Evolutionary conservation across 306 rosid genomes (phyloP).

Genomic region (Styphnolobium japonicum): DNA sequence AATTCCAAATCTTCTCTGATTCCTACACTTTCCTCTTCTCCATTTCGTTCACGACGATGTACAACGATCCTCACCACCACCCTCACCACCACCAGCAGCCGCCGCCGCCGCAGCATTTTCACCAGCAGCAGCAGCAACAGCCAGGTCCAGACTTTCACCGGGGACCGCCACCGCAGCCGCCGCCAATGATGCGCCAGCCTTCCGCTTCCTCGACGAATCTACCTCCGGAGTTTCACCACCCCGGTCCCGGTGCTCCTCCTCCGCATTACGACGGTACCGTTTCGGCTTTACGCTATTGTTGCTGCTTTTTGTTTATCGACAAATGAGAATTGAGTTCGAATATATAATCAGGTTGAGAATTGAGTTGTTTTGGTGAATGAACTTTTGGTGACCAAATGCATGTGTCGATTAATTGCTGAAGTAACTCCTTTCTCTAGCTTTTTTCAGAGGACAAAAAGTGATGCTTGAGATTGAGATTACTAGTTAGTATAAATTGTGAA

Average conservation of each 20-base stretch:
- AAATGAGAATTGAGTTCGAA: background rate
- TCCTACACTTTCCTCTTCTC: background rate
- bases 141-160: conserved; percentile 76
- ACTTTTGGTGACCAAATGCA: too few relatives aligned
- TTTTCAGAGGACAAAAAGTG: too few relatives aligned
- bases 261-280: conserved; percentile 70
- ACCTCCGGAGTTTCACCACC: conserved; percentile 68
- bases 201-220: conserved; percentile 81
- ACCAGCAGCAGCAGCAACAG: conserved; percentile 37
- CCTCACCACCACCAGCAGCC: conserved; percentile 40
- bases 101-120: conserved; percentile 41
- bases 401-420: too few relatives aligned
- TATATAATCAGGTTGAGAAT: too few relatives aligned
- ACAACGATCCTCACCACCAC: conserved; percentile 73
- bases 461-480: too few relatives aligned
- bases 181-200: conserved; percentile 81
- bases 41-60: conserved; percentile 48
- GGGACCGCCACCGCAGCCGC: conserved; percentile 70
- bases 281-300: background rate
- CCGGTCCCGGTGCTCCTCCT: conserved; percentile 55
- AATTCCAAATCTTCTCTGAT: background rate
- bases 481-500: too few relatives aligned
- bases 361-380: too few relatives aligned
- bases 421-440: too few relatives aligned
- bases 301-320: background rate